phyloP scores from a whole-genome alignment of 768 basidiomycete genomes.

The Lentinula sp. region DNA sequence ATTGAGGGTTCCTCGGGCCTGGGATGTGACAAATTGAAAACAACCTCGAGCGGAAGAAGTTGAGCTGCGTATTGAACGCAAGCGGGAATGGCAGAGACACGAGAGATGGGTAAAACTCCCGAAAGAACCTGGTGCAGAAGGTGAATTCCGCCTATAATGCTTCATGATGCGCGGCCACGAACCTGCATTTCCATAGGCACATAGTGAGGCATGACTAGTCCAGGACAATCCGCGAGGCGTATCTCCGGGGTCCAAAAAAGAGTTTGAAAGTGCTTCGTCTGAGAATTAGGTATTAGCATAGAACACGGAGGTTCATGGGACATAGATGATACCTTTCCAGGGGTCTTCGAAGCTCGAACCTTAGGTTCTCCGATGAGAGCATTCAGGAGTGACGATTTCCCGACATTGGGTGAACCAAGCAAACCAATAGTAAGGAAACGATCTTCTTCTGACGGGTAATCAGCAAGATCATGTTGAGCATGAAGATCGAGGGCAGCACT shows the following conservation, averaged over 20 bases:
- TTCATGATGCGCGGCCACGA: conserved; percentile 7
- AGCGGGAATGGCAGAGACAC: conserved; percentile 76
- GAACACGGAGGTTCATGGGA: neutral
- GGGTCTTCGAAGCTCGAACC: conserved; percentile 80
- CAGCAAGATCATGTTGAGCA: conserved; percentile 21
- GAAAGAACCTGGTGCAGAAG: conserved; percentile 45
- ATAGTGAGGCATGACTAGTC: conserved; percentile 84
- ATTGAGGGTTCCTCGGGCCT: conserved; percentile 23
- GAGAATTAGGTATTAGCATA: neutral
- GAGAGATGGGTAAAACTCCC: conserved; percentile 74
- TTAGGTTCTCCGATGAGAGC: conserved; percentile 77
- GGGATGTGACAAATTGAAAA: conserved; percentile 57
- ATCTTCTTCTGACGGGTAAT: conserved; percentile 26
- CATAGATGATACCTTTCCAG: conserved; percentile 60
- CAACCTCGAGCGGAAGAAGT: conserved; percentile 71
- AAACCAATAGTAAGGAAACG: conserved; percentile 74
- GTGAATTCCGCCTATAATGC: conserved; percentile 1
- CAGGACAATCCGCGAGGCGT: conserved; percentile 92
- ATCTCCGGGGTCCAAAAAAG: conserved; percentile 84
- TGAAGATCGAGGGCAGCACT: conserved; percentile 44
- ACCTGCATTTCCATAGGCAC: conserved; percentile 84
- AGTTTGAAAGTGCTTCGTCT: conserved; percentile 97
- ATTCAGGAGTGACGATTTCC: conserved; percentile 89
- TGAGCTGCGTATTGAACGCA: conserved; percentile 69
- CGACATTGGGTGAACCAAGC: conserved; percentile 93